Conservation (phyloP, 306 rosid genomes). For the Cucumis hystrix region DNA sequence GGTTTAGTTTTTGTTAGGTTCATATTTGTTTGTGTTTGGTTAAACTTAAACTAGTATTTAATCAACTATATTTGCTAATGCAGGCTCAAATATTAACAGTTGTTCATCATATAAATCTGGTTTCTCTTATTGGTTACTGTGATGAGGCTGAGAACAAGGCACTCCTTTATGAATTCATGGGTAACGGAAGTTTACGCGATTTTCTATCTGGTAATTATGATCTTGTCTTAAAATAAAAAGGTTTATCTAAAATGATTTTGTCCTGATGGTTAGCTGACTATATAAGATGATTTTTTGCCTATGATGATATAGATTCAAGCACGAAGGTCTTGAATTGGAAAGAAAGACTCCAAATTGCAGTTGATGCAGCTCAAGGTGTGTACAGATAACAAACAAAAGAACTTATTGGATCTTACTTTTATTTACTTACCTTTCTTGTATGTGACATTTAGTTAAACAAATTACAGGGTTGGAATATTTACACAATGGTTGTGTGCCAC, state of each 20-base stretch:
- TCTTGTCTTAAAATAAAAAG: background rate
- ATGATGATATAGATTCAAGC: background rate
- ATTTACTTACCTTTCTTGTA: background rate
- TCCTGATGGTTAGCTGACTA: background rate
- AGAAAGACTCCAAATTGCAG: slow-evolving; percentile 14
- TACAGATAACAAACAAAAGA: background rate
- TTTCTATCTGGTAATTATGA: background rate
- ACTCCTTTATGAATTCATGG: slow-evolving; percentile 11
- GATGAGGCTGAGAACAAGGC: slow-evolving; percentile 11
- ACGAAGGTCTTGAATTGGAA: slow-evolving; percentile 10
- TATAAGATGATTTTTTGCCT: background rate
- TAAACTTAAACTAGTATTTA: background rate
- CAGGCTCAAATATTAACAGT: slow-evolving; percentile 13
- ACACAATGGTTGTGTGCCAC: slow-evolving; percentile 15
- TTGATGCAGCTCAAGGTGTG: slow-evolving; percentile 14
- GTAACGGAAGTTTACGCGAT: slow-evolving; percentile 8
- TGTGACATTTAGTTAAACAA: background rate
- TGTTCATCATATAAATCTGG: slow-evolving; percentile 17
- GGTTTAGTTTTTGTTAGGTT: background rate
- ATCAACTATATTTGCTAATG: background rate
- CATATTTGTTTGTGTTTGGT: background rate
- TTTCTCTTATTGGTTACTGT: slow-evolving; percentile 15
- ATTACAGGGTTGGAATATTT: slow-evolving; percentile 18
- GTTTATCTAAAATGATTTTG: background rate
- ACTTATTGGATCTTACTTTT: background rate